Percentiles rank a stretch among this genome's conserved stretches.
Conservation (phyloP, 2,329 filamentous ascomycete genomes). For the Bretziella fagacearum region DNA sequence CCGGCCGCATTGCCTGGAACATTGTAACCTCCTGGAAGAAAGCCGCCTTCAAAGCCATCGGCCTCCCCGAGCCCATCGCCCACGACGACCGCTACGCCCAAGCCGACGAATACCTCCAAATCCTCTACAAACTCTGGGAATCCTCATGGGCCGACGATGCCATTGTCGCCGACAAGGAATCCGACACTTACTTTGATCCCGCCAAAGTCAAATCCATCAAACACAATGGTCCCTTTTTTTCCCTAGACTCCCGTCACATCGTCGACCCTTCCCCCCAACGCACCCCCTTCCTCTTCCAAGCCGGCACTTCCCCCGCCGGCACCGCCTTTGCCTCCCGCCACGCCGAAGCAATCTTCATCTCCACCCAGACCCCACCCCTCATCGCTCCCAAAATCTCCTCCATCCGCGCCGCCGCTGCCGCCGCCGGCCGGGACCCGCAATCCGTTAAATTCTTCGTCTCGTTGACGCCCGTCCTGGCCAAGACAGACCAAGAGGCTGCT, state of each 20-base stretch:
- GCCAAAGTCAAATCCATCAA: conserved; percentile 42
- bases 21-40: conserved; percentile 45
- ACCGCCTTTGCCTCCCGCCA: conserved; percentile 39
- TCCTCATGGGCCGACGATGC: conserved; percentile 42
- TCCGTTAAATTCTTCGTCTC: conserved; percentile 39
- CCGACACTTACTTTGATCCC: conserved; percentile 40
- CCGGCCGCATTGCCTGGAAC: conserved; percentile 47
- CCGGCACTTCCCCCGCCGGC: conserved; percentile 41
- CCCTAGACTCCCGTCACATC: conserved; percentile 27
- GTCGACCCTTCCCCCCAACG: conserved; percentile 39
- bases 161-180: conserved; percentile 33
- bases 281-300: conserved; percentile 41
- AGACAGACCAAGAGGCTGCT: conserved; percentile 35
- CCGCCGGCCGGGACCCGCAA: conserved; percentile 36
- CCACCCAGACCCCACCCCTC: conserved; percentile 32
- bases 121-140: conserved; percentile 46
- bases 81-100: conserved; percentile 45
- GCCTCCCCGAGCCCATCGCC: conserved; percentile 37
- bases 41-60: conserved; percentile 45
- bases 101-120: conserved; percentile 43
- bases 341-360: conserved; percentile 44
- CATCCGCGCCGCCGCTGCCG: conserved; percentile 34
- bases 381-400: conserved; percentile 33
- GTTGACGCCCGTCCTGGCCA: conserved; percentile 32
- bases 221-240: conserved; percentile 40